Base-by-base conservation (phyloP, 768 basidiomycete species). In the Gloeophyllum trabeum region DNA sequence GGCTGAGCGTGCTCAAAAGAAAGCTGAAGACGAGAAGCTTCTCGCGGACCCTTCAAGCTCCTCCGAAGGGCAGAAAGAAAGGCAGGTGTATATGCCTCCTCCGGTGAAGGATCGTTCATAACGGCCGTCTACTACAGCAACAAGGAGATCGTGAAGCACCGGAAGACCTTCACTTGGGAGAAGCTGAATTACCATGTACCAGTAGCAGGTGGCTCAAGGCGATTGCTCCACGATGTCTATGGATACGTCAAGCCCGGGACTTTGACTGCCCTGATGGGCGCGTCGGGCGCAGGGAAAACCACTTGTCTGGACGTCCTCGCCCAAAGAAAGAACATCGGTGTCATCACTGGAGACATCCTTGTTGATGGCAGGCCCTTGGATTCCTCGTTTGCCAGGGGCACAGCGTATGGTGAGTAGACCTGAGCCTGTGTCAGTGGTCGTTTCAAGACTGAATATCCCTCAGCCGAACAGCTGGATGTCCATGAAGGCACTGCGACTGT, bases 181-280 rank as follows among this genome's bases (percentile, higher is more conserved):
- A 60, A 65, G 23, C 61, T 89, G 41, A 82, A 81, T 56, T 93
- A 92, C 51, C 68, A 73, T 50, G 81, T 90, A 0, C 85, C 82
- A 1, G 72, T 80, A 0, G 66, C 75, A 1, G 70, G 70, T 20
- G 82, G 81, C 5, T 67, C 65, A 12, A 67, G 62, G 5, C 69
- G 75, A 34, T 65, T 91, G 6, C 70, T 91, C 26, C 75, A 88
- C 51, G 77, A 87, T 48, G 75, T 91, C 14, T 72, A 68, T 47
- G 88, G 88, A 0, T 90, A 79, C 53, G 83, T 88, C 34, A 81
- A 81, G 50, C 90, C 90, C 6, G 90, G 88, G 2, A 87, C 79
- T n/a, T 58, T 91, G 46, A 90, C 89, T 0, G 90, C 88, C 1
- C 68, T 93, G 6, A 89, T 93, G 87, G 89, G 89, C 46, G 81